These are phyloP conservation scores for Populus hybrid DNA, from an alignment of 441 rosid species.

Conservation along the genomic window DNA sequence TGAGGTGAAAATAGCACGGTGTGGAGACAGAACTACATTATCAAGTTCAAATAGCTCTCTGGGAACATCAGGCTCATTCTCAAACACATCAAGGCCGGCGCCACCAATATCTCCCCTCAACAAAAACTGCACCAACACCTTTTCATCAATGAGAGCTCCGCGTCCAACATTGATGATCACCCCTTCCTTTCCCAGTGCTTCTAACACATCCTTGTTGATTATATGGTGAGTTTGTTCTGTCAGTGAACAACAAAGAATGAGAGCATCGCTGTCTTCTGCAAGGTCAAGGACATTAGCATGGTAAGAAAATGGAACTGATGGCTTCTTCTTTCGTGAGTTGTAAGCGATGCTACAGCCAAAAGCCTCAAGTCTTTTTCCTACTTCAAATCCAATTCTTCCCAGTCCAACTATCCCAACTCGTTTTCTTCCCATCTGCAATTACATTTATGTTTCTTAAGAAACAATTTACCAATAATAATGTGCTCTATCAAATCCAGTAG, in stretches of 20 bases:
- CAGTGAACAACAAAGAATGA: conserved; percentile 40
- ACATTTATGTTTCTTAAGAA: background rate
- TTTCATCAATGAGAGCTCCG: conserved; percentile 55
- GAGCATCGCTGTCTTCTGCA: conserved; percentile 35
- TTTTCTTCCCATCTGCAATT: conserved; percentile 52
- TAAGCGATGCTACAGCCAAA: conserved; percentile 52
- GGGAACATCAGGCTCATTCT: conserved; percentile 56
- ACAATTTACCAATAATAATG: background rate
- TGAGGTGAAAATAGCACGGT: conserved; percentile 27
- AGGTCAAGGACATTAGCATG: too few species aligned
- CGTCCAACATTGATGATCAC: conserved; percentile 58
- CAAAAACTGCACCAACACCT: conserved; percentile 44
- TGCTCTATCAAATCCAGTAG: background rate
- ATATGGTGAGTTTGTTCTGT: conserved; percentile 39
- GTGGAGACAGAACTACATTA: conserved; percentile 46
- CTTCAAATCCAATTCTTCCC: conserved; percentile 42
- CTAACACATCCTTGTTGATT: conserved; percentile 46
- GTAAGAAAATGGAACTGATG: too few species aligned
- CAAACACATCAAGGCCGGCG: conserved; percentile 66
- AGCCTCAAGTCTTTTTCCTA: conserved; percentile 55
- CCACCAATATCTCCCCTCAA: conserved; percentile 41
- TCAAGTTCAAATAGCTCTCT: conserved; percentile 34
- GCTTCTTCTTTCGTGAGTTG: conserved; percentile 34
- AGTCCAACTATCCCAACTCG: conserved; percentile 58
- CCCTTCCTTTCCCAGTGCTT: conserved; percentile 52